phyloP scores from a whole-genome alignment of 129 eudicot species.

The Artemisia annua region DNA sequence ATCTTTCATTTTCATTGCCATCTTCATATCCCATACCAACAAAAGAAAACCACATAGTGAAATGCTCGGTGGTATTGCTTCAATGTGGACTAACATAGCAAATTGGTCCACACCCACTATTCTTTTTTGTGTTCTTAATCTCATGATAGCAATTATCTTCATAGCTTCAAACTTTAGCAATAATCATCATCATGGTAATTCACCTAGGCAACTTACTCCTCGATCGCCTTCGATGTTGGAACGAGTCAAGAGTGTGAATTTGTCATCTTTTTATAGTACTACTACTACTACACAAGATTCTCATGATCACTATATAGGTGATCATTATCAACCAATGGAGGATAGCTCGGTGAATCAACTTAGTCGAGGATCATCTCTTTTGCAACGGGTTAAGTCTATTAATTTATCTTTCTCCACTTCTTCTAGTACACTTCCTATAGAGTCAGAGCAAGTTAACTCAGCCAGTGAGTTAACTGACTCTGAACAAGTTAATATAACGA shows the following conservation, averaged over 20 bases:
- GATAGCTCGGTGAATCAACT: too few relatives aligned
- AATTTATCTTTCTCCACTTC: constrained; percentile 32
- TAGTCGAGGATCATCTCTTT: too few relatives aligned
- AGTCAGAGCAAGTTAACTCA: neutral
- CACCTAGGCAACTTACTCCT: constrained; percentile 20
- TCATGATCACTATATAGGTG: too few relatives aligned
- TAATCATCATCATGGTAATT: neutral
- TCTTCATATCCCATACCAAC: neutral
- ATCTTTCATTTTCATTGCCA: neutral
- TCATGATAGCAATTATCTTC: constrained; percentile 53
- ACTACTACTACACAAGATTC: neutral
- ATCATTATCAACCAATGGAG: too few relatives aligned
- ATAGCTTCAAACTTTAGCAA: constrained; percentile 42
- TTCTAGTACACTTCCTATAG: neutral
- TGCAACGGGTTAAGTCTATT: constrained; percentile 46
- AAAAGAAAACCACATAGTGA: neutral
- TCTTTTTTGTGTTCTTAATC: constrained; percentile 64
- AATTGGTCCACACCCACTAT: constrained; percentile 55
- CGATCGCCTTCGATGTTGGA: constrained; percentile 43
- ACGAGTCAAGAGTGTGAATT: constrained; percentile 49
- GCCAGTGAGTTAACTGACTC: neutral
- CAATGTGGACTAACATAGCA: constrained; percentile 31
- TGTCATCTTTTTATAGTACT: constrained; percentile 29
- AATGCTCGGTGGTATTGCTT: constrained; percentile 15
- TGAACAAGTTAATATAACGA: neutral